Base-by-base conservation (phyloP, 345 rosid genomes). In the Ceriops zippeliana region DNA sequence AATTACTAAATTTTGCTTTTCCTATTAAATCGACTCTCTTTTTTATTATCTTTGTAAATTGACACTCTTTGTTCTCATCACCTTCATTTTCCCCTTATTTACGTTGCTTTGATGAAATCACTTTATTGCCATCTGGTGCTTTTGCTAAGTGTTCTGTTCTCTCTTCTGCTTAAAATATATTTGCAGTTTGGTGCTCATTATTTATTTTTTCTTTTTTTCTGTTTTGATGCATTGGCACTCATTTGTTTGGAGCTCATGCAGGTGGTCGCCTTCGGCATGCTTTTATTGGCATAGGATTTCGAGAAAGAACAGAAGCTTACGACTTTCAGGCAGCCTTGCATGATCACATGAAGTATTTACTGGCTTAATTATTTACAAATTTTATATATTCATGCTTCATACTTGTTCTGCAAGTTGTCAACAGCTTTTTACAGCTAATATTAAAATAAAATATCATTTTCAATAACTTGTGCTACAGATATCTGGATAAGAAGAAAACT, bases 251-350 rank as follows among this genome's bases (percentile, higher is more conserved):
- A 78, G 79, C 53, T 75, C 68, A 37, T 80, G 80, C 84, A 95
- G 99, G 76, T 78, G 98, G 99, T 75, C 92, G 98, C 67, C 82
- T 77, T 70, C 84, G 98, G 56, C 98, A 92, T 83, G 99, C 99
- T 71, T 96, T 96, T 80, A 80, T 96, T 67, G 99, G 99, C 69
- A 56, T 96, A 20, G 99, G 99, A 70, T 96, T 96, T 80, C 87
- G 99, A 58, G 99, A 96, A 83, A 92, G 99, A 82, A 87, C 96
- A 35, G 87, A 96, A 79, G 99, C 99, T 22, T 96, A 96, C 72
- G 98, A 96, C 79, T 92, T 96, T 77, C 99, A 96, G 80, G 98
- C 97, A 28, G 99, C 97, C 52, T 74, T 96, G 65, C 98, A 96
- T 75, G 99, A 96, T 79, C 99, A 96, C 65, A 81, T 92, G 87